Conservation (phyloP, 331 rosid genomes). For the Dryas integrifolia region DNA sequence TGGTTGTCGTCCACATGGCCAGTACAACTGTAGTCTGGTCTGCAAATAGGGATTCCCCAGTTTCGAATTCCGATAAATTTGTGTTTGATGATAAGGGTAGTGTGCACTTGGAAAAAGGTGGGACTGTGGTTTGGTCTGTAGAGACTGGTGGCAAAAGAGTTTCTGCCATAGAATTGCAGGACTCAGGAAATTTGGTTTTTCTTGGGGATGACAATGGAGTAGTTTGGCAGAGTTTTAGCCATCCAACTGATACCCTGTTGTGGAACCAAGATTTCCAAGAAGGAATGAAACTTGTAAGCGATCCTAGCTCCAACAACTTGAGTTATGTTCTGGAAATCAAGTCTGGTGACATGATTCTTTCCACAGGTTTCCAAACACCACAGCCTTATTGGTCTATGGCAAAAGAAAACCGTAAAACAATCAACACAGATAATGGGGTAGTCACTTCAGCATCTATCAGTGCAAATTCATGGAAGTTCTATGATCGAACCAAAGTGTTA, state of each 20-base stretch:
- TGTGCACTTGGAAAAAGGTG: conserved; percentile 45
- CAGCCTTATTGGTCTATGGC: conserved; percentile 88
- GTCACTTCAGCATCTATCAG: conserved; percentile 48
- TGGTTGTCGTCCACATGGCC: conserved; percentile 42
- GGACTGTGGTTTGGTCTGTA: conserved; percentile 59
- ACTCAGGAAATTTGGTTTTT: conserved; percentile 71
- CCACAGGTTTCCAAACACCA: conserved; percentile 55
- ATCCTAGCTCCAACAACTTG: conserved; percentile 44
- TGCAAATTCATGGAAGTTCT: conserved; percentile 78
- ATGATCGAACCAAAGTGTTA: conserved; percentile 46
- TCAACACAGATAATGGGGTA: conserved; percentile 40
- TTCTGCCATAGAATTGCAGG: conserved; percentile 58
- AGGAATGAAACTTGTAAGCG: conserved; percentile 73
- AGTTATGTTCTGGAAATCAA: conserved; percentile 63
- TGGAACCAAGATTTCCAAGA: conserved; percentile 58
- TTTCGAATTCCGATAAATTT: conserved; percentile 61
- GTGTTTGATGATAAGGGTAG: conserved; percentile 61
- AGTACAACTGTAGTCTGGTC: conserved; percentile 51
- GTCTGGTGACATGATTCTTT: conserved; percentile 68
- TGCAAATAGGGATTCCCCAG: conserved; percentile 63
- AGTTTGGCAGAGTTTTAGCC: conserved; percentile 81
- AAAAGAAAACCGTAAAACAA: conserved; percentile 53
- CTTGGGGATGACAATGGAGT: conserved; percentile 35
- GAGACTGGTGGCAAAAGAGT: conserved; percentile 47
- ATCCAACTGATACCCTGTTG: conserved; percentile 76